Percentiles rank a stretch among this genome's conserved stretches.
Evolutionary conservation across 176 grass and related monocot genomes (phyloP).

Genomic region (Cocos nucifera): DNA sequence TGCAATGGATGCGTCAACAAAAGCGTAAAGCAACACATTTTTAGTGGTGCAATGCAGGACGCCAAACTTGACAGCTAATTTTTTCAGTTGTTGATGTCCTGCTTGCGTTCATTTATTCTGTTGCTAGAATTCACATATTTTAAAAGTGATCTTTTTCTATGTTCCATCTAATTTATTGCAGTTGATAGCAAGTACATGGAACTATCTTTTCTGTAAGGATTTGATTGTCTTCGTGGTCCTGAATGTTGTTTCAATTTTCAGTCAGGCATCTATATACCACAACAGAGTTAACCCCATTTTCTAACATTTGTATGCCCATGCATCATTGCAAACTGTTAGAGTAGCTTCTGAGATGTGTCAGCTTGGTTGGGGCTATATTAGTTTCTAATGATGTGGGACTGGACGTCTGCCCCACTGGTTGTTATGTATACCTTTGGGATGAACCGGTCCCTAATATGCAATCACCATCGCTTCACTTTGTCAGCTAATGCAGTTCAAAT

Average conservation of each 20-base stretch:
- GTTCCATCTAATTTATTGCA: background rate
- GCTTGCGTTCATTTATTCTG: background rate
- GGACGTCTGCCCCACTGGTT: conserved; percentile 2
- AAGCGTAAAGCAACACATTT: conserved; percentile 13
- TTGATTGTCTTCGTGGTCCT: too few relatives aligned
- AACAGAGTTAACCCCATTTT: too few relatives aligned
- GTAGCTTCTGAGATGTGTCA: background rate
- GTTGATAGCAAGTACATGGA: background rate
- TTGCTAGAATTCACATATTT: background rate
- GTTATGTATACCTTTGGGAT: background rate
- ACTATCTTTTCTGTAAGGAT: background rate
- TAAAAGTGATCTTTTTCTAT: background rate
- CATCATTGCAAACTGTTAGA: background rate
- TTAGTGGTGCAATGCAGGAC: conserved; percentile 2
- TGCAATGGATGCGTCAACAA: conserved; percentile 16
- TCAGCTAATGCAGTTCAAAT: background rate
- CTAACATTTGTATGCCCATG: background rate
- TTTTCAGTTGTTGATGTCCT: background rate
- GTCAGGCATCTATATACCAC: too few relatives aligned
- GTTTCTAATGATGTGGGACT: background rate
- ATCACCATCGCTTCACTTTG: conserved; percentile 1
- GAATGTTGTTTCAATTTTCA: too few relatives aligned
- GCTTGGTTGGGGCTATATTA: background rate
- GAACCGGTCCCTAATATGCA: background rate
- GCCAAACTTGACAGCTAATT: background rate